Evolutionary conservation across 805 yeast genomes (phyloP).

Genomic region (Kodamaea nitidulidarum): DNA sequence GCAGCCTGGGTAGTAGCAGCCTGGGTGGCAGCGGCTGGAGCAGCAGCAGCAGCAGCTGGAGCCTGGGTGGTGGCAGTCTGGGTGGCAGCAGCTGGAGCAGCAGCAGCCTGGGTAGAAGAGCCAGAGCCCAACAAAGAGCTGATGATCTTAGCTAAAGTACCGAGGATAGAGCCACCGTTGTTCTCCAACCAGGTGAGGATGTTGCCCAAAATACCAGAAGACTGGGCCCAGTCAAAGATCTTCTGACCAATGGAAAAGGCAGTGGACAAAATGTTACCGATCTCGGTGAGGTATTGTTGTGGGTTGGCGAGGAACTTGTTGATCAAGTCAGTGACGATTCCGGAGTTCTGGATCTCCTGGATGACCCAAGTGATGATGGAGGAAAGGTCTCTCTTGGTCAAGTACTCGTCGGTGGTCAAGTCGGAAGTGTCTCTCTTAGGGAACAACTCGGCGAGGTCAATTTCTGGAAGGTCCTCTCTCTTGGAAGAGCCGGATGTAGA

Average conservation of each 20-base stretch:
- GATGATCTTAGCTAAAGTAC: conserved; percentile 25
- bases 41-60: conserved; percentile 10
- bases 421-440: too few relatives aligned
- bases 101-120: conserved; percentile 15
- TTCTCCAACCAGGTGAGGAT: conserved; percentile 22
- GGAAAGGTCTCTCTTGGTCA: conserved; percentile 35
- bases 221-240: conserved; percentile 35
- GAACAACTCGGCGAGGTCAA: conserved; percentile 7
- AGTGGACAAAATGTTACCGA: conserved; percentile 29
- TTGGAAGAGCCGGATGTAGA: conserved; percentile 14
- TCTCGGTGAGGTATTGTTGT: conserved; percentile 26
- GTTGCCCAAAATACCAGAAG: conserved; percentile 29
- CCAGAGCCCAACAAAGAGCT: conserved; percentile 25
- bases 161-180: conserved; percentile 25
- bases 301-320: conserved; percentile 38
- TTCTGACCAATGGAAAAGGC: conserved; percentile 34
- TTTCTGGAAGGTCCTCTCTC: conserved; percentile 6
- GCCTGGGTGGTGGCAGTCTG: conserved; percentile 7
- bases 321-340: conserved; percentile 28
- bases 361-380: conserved; percentile 26
- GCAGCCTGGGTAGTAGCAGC: conserved; percentile 14
- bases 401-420: conserved; percentile 23
- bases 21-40: conserved; percentile 11
- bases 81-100: conserved; percentile 11
- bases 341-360: conserved; percentile 30